Conservation (phyloP, 228 moss, liverwort and hornwort genomes). For the Sphagnum magellanicum region DNA sequence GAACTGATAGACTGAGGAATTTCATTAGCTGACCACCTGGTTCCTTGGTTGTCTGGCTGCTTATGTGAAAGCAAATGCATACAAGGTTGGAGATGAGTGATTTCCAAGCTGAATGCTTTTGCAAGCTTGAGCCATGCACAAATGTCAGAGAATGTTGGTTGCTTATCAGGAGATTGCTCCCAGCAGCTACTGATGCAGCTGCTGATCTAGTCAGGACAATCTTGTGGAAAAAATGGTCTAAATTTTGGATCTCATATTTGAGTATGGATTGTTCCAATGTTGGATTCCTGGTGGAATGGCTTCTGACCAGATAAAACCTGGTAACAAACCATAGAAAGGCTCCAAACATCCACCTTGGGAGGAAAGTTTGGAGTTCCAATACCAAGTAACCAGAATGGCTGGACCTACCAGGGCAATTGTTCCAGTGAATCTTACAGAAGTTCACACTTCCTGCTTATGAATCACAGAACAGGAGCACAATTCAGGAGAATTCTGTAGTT, state of each 20-base stretch:
- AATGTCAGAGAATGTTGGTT: conserved; percentile 11
- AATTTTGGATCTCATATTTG: not conserved
- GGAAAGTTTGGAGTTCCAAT: conserved; percentile 2
- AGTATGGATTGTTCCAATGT: not conserved
- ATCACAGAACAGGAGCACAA: no score
- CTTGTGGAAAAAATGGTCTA: conserved; percentile 9
- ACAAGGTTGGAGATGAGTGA: no score
- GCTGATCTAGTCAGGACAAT: conserved; percentile 17
- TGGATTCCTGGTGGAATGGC: conserved; percentile 7
- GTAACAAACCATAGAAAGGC: conserved; percentile 17
- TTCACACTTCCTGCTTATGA: no score
- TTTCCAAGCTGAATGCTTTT: no score
- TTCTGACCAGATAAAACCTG: conserved; percentile 12
- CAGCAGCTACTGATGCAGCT: conserved; percentile 21
- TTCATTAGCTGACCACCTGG: no score
- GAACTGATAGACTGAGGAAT: no score
- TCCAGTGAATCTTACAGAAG: not conserved
- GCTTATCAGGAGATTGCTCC: conserved; percentile 14
- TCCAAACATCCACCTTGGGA: conserved; percentile 26
- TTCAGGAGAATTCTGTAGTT: no score
- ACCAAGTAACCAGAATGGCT: not conserved
- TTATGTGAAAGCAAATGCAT: no score
- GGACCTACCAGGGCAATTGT: no score
- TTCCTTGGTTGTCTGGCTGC: no score
- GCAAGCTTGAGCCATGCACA: no score